Conservation (phyloP, 345 rosid species). For the Geranium brycei region DNA sequence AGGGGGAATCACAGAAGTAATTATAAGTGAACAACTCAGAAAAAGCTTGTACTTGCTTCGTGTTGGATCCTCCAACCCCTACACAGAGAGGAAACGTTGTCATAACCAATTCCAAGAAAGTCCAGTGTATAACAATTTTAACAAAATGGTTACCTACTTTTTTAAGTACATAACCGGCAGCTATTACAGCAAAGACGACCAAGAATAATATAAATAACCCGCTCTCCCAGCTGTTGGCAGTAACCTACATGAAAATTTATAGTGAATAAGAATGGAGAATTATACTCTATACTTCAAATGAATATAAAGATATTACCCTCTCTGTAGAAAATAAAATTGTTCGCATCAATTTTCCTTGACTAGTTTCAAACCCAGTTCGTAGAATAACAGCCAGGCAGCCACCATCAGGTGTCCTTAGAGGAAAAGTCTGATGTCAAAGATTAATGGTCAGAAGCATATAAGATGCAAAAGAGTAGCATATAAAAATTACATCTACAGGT, state of each 20-base stretch:
- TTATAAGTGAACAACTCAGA: constrained; percentile 84
- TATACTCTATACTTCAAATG: constrained; percentile 3
- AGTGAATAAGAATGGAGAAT: constrained; percentile 3
- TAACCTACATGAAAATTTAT: constrained; percentile 39
- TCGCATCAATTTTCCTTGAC: constrained; percentile 99
- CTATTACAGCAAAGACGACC: constrained; percentile 88
- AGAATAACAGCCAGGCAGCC: constrained; percentile 94
- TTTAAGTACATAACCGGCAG: constrained; percentile 95
- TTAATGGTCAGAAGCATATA: no score
- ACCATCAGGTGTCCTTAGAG: constrained; percentile 87
- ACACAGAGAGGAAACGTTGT: background rate
- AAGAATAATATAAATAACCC: constrained; percentile 87
- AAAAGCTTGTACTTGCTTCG: constrained; percentile 97
- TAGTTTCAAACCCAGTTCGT: constrained; percentile 98
- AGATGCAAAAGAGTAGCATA: constrained; percentile 10
- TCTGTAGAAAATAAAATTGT: constrained; percentile 94
- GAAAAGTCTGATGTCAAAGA: constrained; percentile 41
- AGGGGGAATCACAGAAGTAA: constrained; percentile 97
- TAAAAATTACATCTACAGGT: constrained; percentile 1
- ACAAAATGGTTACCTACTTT: constrained; percentile 34
- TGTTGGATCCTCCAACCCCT: constrained; percentile 99
- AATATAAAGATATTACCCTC: constrained; percentile 42
- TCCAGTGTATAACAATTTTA: background rate
- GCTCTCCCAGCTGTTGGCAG: constrained; percentile 99
- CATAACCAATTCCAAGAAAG: background rate